phyloP scores from a whole-genome alignment of 805 yeast genomes.

The Myxozyma neotropica region DNA sequence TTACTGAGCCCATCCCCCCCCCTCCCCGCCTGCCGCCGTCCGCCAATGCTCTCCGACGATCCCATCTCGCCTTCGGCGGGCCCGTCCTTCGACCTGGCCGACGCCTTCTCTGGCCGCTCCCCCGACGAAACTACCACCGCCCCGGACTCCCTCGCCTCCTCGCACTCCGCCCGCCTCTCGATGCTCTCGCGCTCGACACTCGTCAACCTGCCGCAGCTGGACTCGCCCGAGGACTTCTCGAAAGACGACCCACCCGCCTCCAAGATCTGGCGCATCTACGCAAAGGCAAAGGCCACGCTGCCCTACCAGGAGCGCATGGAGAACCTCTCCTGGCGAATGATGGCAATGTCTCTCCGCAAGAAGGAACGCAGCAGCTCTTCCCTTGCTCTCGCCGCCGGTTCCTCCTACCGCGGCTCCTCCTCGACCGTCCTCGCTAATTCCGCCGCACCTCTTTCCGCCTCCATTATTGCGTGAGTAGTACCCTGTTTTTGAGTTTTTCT shows the following conservation, averaged over 20 bases:
- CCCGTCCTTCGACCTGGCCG: constrained; percentile 13
- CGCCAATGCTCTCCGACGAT: constrained; percentile 6
- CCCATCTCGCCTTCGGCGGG: constrained; percentile 6
- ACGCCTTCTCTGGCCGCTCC: constrained; percentile 14
- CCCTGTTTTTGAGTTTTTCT: not conserved
- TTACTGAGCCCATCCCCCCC: too few species aligned
- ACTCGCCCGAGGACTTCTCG: constrained; percentile 1
- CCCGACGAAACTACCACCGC: constrained; percentile 19
- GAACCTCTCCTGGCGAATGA: constrained; percentile 85
- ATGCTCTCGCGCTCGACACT: constrained; percentile 22
- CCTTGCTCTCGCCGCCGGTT: too few species aligned
- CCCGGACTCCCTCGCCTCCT: constrained; percentile 23
- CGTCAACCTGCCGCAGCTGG: not conserved
- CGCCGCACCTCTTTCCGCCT: constrained; percentile 9
- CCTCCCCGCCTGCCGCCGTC: too few species aligned
- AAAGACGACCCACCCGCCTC: constrained; percentile 29
- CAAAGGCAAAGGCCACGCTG: constrained; percentile 69
- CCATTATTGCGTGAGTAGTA: not conserved
- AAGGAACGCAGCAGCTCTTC: too few species aligned
- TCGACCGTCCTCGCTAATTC: constrained; percentile 3
- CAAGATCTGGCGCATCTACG: constrained; percentile 71
- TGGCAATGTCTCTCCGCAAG: constrained; percentile 52
- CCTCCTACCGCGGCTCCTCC: constrained; percentile 1
- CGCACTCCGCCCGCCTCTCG: constrained; percentile 26
- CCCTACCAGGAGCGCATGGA: constrained; percentile 80